A percentile compares a stretch with the other conserved stretches of the same genome.
Evolutionary conservation across 2,329 filamentous ascomycete genomes (phyloP).

Genomic region (Fusarium verrucosum): DNA sequence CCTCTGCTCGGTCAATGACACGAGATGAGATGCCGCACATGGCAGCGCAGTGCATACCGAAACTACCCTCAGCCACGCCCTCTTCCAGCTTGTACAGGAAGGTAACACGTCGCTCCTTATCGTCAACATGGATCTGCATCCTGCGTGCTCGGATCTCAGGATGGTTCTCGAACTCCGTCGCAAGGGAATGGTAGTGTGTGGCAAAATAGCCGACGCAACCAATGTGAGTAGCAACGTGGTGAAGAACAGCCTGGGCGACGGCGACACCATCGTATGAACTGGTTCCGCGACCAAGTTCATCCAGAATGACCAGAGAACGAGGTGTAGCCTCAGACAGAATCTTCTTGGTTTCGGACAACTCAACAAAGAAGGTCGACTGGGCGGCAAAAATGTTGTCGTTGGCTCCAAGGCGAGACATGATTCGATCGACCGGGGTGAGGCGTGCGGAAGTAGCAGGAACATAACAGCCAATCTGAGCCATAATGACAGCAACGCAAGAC

Average conservation of each 20-base stretch:
- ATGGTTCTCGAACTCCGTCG: constrained; percentile 87
- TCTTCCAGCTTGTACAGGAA: constrained; percentile 95
- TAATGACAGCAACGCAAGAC: constrained; percentile 95
- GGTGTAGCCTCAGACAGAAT: constrained; percentile 94
- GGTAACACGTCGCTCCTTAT: constrained; percentile 83
- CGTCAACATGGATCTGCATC: constrained; percentile 96
- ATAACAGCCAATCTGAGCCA: constrained; percentile 95
- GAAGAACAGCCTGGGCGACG: constrained; percentile 95
- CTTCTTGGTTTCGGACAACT: constrained; percentile 97
- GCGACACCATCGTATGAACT: constrained; percentile 96
- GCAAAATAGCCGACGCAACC: constrained; percentile 97
- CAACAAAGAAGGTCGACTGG: constrained; percentile 98
- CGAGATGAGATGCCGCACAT: constrained; percentile 93
- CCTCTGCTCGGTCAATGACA: constrained; percentile 87
- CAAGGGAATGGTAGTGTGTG: constrained; percentile 95
- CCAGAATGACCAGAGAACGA: constrained; percentile 92
- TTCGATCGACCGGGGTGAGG: constrained; percentile 91
- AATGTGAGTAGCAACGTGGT: constrained; percentile 92
- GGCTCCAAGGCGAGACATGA: constrained; percentile 97
- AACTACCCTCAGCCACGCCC: constrained; percentile 94
- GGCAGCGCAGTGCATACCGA: constrained; percentile 98
- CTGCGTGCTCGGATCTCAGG: constrained; percentile 86
- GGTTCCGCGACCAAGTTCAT: constrained; percentile 94
- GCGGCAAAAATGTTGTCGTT: constrained; percentile 99
- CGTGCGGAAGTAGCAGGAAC: constrained; percentile 84